phyloP scores from a whole-genome alignment of 2,329 filamentous ascomycete genomes.

The Colletotrichum endophyticum region DNA sequence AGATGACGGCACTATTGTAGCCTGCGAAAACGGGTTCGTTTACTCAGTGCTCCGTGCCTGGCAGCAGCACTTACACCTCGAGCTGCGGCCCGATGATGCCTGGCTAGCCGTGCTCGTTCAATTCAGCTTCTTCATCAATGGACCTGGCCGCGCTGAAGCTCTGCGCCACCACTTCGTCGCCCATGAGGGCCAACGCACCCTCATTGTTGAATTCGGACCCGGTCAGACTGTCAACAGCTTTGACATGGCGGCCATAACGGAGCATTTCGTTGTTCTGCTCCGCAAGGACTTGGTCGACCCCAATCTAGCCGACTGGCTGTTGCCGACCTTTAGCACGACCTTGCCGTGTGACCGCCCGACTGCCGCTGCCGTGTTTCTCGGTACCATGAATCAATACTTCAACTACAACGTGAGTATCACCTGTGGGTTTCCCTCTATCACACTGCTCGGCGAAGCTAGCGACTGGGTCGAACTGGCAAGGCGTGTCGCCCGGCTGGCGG shows the following conservation, averaged over 20 bases:
- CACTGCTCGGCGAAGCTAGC: background rate
- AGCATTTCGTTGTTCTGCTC: background rate
- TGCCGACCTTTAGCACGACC: background rate
- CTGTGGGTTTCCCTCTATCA: background rate
- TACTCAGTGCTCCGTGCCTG: background rate
- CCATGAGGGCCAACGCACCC: background rate
- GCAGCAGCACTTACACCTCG: background rate
- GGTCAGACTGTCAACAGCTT: background rate
- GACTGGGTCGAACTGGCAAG: background rate
- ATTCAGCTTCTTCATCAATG: background rate
- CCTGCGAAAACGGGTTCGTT: background rate
- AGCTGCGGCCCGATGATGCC: background rate
- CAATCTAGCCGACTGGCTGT: background rate
- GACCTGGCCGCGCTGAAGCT: background rate
- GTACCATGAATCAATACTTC: background rate
- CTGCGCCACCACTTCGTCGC: background rate
- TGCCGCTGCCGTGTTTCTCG: background rate
- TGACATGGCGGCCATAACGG: background rate
- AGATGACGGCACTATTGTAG: background rate
- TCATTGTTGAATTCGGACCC: background rate
- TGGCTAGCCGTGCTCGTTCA: background rate
- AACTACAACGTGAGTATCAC: background rate
- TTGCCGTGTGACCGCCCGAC: background rate
- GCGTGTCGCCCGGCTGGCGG: background rate
- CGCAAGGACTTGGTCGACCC: background rate